A percentile compares a stretch with the other conserved stretches of the same genome.
phyloP scores from a whole-genome alignment of 345 rosid genomes.

The Hibiscus mutabilis region DNA sequence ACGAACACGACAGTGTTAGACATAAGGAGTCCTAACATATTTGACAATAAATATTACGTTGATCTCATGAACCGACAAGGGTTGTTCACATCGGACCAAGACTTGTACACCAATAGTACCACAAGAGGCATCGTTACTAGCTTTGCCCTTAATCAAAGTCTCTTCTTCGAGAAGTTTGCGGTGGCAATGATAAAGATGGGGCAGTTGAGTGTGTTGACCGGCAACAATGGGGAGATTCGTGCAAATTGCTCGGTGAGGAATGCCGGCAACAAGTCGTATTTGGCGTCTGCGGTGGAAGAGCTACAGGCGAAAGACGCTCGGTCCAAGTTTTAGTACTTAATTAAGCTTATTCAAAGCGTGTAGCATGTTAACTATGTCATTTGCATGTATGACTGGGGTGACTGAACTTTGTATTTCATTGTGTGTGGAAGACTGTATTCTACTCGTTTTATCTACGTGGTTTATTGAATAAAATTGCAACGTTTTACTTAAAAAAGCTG shows the following conservation, averaged over 20 bases:
- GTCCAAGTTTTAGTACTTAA: constrained; percentile 17
- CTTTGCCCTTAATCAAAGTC: constrained; percentile 44
- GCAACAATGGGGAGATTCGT: background rate
- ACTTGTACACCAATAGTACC: constrained; percentile 45
- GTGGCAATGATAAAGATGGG: constrained; percentile 68
- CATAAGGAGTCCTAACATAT: constrained; percentile 52
- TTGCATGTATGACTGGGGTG: background rate
- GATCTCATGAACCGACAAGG: constrained; percentile 80
- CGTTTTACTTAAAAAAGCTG: too few species aligned
- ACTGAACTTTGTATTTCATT: background rate
- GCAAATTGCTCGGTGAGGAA: background rate
- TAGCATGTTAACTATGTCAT: background rate
- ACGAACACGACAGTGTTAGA: constrained; percentile 48
- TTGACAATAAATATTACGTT: constrained; percentile 79
- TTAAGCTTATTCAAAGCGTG: background rate
- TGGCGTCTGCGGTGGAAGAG: constrained; percentile 44
- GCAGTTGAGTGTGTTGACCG: constrained; percentile 49
- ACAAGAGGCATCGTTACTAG: constrained; percentile 58
- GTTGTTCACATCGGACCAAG: constrained; percentile 80
- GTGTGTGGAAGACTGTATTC: background rate
- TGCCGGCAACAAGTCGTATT: constrained; percentile 10
- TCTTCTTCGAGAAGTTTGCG: constrained; percentile 62
- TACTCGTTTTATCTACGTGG: background rate
- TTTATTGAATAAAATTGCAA: background rate
- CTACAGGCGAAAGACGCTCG: constrained; percentile 31